Conservation (phyloP, 176 grass and related monocot genomes). For the Ampelocalamus luodianensis region DNA sequence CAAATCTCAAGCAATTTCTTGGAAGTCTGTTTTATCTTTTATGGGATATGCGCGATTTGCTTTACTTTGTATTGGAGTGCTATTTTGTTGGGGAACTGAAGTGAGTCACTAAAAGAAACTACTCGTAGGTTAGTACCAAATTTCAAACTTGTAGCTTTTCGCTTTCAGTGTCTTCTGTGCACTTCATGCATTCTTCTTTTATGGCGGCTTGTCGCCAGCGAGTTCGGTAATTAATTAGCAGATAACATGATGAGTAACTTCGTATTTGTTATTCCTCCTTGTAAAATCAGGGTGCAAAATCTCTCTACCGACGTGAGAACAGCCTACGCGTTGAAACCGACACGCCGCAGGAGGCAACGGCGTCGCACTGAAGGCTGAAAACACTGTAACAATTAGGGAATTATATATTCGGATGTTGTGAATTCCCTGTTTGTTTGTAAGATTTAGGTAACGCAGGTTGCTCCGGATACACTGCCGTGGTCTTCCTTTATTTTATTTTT, state of each 20-base stretch:
- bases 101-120: neutral
- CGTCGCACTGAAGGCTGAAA: constrained; percentile 28
- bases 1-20: neutral
- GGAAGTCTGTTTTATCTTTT: neutral
- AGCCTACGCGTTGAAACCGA: constrained; percentile 75
- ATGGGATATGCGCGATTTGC: neutral
- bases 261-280: constrained; percentile 9
- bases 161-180: neutral
- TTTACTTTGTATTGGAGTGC: neutral
- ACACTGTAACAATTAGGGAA: neutral
- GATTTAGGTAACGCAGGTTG: neutral
- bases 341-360: constrained; percentile 20
- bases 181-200: neutral
- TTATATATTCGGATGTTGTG: neutral
- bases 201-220: neutral
- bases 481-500: neutral
- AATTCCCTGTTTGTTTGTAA: constrained; percentile 14
- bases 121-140: neutral
- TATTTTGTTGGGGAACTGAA: neutral
- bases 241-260: neutral
- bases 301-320: constrained; percentile 75
- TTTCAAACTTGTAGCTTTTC: neutral
- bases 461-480: neutral
- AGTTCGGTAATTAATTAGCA: neutral
- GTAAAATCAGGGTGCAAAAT: constrained; percentile 72